These are phyloP conservation scores for Chernovozyma sophiae-reginae DNA, from an alignment of 1,139 yeast genomes.

Conservation along the genomic window DNA sequence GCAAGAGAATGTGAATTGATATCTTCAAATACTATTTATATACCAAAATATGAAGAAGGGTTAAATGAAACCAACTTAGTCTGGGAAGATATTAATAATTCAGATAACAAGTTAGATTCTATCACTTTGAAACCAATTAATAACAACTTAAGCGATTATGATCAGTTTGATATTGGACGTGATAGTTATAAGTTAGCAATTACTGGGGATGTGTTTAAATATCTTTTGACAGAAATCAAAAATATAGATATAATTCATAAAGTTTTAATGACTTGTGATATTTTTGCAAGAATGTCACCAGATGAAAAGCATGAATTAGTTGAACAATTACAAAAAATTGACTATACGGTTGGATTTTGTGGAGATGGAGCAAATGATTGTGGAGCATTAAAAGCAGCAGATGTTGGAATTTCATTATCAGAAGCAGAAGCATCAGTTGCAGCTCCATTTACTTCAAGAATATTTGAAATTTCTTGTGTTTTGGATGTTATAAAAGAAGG, in stretches of 20 bases:
- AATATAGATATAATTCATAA: conserved; percentile 43
- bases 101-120: conserved; percentile 53
- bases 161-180: conserved; percentile 9
- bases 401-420: conserved; percentile 90
- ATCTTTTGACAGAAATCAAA: conserved; percentile 55
- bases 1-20: conserved; percentile 79
- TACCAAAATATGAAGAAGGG: conserved; percentile 56
- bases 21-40: conserved; percentile 48
- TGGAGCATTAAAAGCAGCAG: conserved; percentile 97
- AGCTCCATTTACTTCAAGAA: conserved; percentile 91
- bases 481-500: conserved; percentile 90
- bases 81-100: conserved; percentile 67
- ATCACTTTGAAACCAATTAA: conserved; percentile 53
- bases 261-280: conserved; percentile 67
- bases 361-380: conserved; percentile 98
- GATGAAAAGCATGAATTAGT: conserved; percentile 97
- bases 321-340: conserved; percentile 75
- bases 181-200: conserved; percentile 67
- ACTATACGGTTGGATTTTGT: conserved; percentile 93
- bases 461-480: conserved; percentile 90
- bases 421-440: conserved; percentile 99
- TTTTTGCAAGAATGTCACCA: conserved; percentile 97
- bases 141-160: conserved; percentile 13
- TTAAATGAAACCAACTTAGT: conserved; percentile 32
- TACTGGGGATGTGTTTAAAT: conserved; percentile 88